A percentile compares a stretch with the other conserved stretches of the same genome.
phyloP scores from a whole-genome alignment of 2,329 filamentous ascomycete species.

The Nemania diffusa region DNA sequence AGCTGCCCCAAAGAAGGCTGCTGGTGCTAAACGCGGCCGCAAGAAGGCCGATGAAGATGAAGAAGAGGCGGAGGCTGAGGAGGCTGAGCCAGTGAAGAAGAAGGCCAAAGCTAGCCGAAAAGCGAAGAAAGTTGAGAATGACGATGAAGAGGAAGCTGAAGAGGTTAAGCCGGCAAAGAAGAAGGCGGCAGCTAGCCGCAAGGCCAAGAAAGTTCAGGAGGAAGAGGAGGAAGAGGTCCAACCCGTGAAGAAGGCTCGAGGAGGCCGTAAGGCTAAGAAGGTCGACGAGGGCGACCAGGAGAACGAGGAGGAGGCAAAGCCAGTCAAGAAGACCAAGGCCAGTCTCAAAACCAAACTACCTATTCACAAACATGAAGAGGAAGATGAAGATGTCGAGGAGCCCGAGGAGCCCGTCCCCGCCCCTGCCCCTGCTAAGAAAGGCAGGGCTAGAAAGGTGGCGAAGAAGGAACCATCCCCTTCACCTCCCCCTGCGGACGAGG shows the following conservation, averaged over 20 bases:
- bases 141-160: slow-evolving; percentile 45
- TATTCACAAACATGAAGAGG: slow-evolving; percentile 37
- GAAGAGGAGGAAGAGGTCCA: slow-evolving; percentile 41
- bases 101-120: slow-evolving; percentile 42
- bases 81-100: slow-evolving; percentile 41
- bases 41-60: slow-evolving; percentile 50
- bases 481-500: slow-evolving; percentile 30
- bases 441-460: slow-evolving; percentile 41
- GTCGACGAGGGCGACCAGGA: slow-evolving; percentile 36
- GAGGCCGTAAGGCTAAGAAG: slow-evolving; percentile 39
- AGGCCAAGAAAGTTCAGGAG: slow-evolving; percentile 31
- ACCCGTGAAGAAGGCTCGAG: slow-evolving; percentile 32
- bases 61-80: slow-evolving; percentile 45
- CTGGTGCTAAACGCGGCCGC: slow-evolving; percentile 53
- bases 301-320: slow-evolving; percentile 24
- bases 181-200: slow-evolving; percentile 48
- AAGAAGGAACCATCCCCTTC: slow-evolving; percentile 39
- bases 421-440: slow-evolving; percentile 48
- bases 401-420: slow-evolving; percentile 19
- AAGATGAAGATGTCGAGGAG: slow-evolving; percentile 43
- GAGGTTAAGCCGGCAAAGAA: slow-evolving; percentile 52
- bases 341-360: slow-evolving; percentile 47
- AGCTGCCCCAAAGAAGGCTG: slow-evolving; percentile 30
- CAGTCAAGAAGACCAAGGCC: slow-evolving; percentile 38
- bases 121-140: slow-evolving; percentile 32